Conservation (phyloP, 2,329 filamentous ascomycete genomes). For the Davidsoniella australis region DNA sequence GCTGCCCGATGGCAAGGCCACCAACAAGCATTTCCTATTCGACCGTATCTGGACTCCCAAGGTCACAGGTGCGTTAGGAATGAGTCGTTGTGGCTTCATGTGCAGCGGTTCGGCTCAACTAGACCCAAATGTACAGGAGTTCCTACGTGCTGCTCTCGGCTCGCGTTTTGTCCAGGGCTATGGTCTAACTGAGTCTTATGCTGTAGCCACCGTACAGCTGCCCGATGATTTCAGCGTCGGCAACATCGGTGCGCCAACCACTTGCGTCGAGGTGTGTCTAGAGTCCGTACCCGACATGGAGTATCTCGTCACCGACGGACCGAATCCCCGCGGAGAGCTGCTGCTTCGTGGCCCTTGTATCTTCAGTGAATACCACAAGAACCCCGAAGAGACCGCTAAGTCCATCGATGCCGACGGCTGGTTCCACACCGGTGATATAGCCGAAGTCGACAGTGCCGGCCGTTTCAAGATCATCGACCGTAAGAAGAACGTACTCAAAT, state of each 20-base stretch:
- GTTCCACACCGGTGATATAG: slow-evolving; percentile 95
- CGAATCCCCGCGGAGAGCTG: slow-evolving; percentile 77
- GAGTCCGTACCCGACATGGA: slow-evolving; percentile 87
- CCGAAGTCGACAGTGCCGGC: slow-evolving; percentile 65
- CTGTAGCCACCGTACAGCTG: slow-evolving; percentile 53
- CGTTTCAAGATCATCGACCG: slow-evolving; percentile 90
- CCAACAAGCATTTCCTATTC: slow-evolving; percentile 61
- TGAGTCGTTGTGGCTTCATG: slow-evolving; percentile 57
- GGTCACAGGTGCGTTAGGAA: slow-evolving; percentile 64
- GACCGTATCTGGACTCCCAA: slow-evolving; percentile 85
- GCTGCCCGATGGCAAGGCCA: slow-evolving; percentile 53
- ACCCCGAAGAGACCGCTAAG: slow-evolving; percentile 72
- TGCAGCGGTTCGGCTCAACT: slow-evolving; percentile 81
- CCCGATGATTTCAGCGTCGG: slow-evolving; percentile 55
- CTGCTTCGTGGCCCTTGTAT: slow-evolving; percentile 64
- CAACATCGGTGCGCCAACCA: slow-evolving; percentile 61
- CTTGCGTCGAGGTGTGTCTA: slow-evolving; percentile 58
- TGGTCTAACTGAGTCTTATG: slow-evolving; percentile 87
- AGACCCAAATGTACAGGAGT: slow-evolving; percentile 73
- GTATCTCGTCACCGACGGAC: slow-evolving; percentile 75
- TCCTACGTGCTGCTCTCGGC: slow-evolving; percentile 68
- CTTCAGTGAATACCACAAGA: slow-evolving; percentile 81
- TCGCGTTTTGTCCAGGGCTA: slow-evolving; percentile 75
- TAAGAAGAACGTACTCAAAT: slow-evolving; percentile 97
- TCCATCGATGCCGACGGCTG: slow-evolving; percentile 74